Evolutionary conservation across 768 basidiomycete genomes (phyloP), one percentile per base, ranked within the genome.

Genomic region (Suillus clintonianus): DNA sequence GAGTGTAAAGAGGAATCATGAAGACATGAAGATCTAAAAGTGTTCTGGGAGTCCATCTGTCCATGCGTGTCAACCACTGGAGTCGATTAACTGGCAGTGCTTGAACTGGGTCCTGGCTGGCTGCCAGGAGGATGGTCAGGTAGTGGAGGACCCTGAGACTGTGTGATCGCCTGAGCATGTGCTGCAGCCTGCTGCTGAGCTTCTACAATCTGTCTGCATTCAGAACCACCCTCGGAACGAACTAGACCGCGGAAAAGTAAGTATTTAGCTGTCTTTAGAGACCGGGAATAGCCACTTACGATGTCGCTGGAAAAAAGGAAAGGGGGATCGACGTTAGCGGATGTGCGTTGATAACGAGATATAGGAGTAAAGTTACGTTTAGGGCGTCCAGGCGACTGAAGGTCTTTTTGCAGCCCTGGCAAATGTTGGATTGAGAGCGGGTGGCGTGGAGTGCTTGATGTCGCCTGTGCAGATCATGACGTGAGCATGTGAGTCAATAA

Each of bases 301-400:
- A 78, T 93, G 91, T 79, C 91, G 83, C 90, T 91, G 78, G 67
- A 77, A 67, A 70, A 64, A 42, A 70, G 36, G 65, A 71, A 62
- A 64, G 68, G 70, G 59, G 71, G 71, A 69, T 74, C 69, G 24
- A 62, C 53, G 61, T 58, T 48, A 62, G 51, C 57, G 56, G 64
- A 58, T 48, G 39, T 36, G 8, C 5, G 9, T 22, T 59, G 45
- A 62, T 69, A 51, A 60, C 53, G 34, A 37, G 34, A 37, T 59
- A 62, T 19, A 54, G 60, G 70, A 67, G 27, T 27, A 27, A 68
- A 87, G 93, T 79, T 80, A 96, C 94, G 79, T 96, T 97, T 66
- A 98, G 82, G 22, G 95, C 95, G 81, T 98, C 95, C 74, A 95
- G 79, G 63, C 95, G 82, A 72, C 95, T 96, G 77, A 98, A 98